Base-by-base conservation (phyloP, 108 stramenopile genomes). In the Cyclostephanos tholiformis region DNA sequence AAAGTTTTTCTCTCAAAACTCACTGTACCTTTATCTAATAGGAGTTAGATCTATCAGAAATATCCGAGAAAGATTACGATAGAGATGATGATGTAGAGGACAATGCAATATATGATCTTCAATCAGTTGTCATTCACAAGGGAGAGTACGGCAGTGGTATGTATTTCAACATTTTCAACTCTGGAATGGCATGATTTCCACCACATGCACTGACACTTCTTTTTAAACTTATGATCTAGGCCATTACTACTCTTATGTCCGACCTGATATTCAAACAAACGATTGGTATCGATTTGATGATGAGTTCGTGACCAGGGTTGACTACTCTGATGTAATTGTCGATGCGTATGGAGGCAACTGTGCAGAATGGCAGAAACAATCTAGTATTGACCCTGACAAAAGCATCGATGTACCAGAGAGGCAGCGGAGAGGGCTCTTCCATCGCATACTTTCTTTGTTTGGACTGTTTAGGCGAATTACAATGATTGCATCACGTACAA, bases 231-330 rank as follows among this genome's bases (percentile, higher is more conserved):
- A 36, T 41, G 38, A 61, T n/a, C 25, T 50, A 76, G 75, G 78
- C 9, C 80, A 80, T 60, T 82, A 82, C 25, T 87, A 95, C 74
- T 79, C 91, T 0, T 95, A 95, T 68, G 88, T 95, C 9, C 83
- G 93, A 61, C 91, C 91, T 14, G 83, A 95, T 72, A 72, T 90
- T 23, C 41, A 63, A 53, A 66, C 43, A 2, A 71, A 88, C 61
- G 61, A 68, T 14, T 95, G 93, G 93, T 92, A 84, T 71, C 87
- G 93, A 67, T 95, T 89, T 79, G 90, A 95, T 70, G 93, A 95
- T 77, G 66, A 89, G 39, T 53, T 67, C 23, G 87, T 92, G n/a
- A 85, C 85, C 52, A 20, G 48, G 51, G 91, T 92, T 12, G 63
- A 78, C 17, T 86, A 69, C 68, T 60, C 75, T 26, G 89, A 94